These are phyloP conservation scores for Lenzites betulinus DNA, from an alignment of 768 basidiomycete genomes.

Conservation along the genomic window DNA sequence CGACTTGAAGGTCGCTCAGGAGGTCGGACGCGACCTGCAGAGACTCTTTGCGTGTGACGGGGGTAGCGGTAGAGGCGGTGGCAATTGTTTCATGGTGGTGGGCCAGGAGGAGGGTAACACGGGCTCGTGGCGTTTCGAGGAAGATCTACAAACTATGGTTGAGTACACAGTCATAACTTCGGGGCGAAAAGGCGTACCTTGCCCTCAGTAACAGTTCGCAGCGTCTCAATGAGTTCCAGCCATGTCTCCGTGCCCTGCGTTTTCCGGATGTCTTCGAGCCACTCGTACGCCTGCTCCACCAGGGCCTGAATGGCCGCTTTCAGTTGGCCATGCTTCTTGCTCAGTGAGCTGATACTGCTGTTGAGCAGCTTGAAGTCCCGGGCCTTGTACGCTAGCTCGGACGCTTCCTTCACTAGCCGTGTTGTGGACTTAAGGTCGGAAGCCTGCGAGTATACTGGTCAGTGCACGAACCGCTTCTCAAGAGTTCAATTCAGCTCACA, in stretches of 20 bases:
- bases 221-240: slow-evolving; percentile 86
- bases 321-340: slow-evolving; percentile 97
- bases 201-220: slow-evolving; percentile 92
- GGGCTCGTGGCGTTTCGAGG: slow-evolving; percentile 93
- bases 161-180: background rate
- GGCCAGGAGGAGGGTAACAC: slow-evolving; percentile 87
- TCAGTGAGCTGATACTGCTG: slow-evolving; percentile 63
- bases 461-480: background rate
- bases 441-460: slow-evolving; percentile 53
- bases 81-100: slow-evolving; percentile 80
- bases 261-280: slow-evolving; percentile 76
- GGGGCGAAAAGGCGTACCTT: slow-evolving; percentile 59
- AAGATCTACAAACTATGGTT: slow-evolving; percentile 64
- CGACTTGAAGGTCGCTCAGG: slow-evolving; percentile 93
- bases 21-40: slow-evolving; percentile 88
- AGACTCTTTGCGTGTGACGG: slow-evolving; percentile 55
- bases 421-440: slow-evolving; percentile 93
- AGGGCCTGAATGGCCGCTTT: slow-evolving; percentile 90
- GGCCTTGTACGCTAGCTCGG: slow-evolving; percentile 71
- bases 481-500: slow-evolving; percentile 49
- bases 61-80: slow-evolving; percentile 42
- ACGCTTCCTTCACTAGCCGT: slow-evolving; percentile 73
- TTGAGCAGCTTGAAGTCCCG: slow-evolving; percentile 73
- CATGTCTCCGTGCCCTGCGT: slow-evolving; percentile 71
- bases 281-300: slow-evolving; percentile 82